Evolutionary conservation across 345 rosid species (phyloP).

Genomic region (Gossypium rotundifolium): DNA sequence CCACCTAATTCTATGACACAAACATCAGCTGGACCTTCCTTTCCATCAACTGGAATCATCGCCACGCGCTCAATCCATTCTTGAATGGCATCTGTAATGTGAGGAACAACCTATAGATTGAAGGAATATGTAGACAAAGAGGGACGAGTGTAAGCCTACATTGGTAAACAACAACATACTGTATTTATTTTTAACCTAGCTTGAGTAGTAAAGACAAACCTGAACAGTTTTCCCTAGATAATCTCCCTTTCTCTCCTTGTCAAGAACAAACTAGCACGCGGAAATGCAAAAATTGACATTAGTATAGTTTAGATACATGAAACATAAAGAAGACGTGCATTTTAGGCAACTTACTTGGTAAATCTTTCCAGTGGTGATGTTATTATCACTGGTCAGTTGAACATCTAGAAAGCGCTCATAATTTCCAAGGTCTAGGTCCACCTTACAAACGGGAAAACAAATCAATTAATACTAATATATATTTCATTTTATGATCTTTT

Average conservation of each 20-base stretch:
- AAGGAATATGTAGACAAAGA: slow-evolving; percentile 7
- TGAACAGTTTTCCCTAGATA: slow-evolving; percentile 97
- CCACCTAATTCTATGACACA: slow-evolving; percentile 99
- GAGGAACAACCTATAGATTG: slow-evolving; percentile 78
- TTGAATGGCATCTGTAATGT: slow-evolving; percentile 92
- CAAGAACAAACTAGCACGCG: slow-evolving; percentile 58
- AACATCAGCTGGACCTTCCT: slow-evolving; percentile 85
- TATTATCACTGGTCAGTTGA: slow-evolving; percentile 78
- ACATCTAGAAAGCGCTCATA: slow-evolving; percentile 90
- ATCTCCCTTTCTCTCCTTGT: slow-evolving; percentile 93
- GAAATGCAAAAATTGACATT: neutral
- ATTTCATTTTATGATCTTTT: neutral
- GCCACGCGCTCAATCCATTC: slow-evolving; percentile 96
- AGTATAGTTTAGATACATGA: neutral
- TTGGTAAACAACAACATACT: neutral
- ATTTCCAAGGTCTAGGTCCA: slow-evolving; percentile 98
- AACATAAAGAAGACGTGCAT: neutral
- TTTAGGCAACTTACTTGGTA: slow-evolving; percentile 54
- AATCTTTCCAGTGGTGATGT: slow-evolving; percentile 90
- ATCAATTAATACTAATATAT: neutral
- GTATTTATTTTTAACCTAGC: neutral
- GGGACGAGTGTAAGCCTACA: neutral
- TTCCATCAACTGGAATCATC: slow-evolving; percentile 73
- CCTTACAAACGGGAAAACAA: slow-evolving; percentile 36
- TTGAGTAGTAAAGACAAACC: slow-evolving; percentile 32